Evolutionary conservation across 176 grass and related monocot species (phyloP).

Genomic region (Carex kokanica): DNA sequence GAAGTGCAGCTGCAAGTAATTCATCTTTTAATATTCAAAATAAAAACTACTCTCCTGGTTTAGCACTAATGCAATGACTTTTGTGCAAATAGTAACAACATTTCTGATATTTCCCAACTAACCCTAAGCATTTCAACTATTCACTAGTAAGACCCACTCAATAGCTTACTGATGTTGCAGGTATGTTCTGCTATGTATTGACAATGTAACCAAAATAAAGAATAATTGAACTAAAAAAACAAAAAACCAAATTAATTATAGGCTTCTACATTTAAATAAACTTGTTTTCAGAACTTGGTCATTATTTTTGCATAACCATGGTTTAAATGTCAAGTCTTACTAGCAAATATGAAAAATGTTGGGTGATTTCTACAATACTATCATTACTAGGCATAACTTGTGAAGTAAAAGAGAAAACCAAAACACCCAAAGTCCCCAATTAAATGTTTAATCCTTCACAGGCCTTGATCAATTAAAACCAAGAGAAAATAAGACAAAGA

Average conservation of each 20-base stretch:
- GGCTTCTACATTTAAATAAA: neutral
- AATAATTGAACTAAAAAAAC: neutral
- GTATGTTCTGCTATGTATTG: neutral
- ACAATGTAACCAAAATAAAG: neutral
- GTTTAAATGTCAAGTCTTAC: neutral
- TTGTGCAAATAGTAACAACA: neutral
- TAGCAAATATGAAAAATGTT: neutral
- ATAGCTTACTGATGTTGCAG: too few species aligned
- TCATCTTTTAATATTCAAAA: neutral
- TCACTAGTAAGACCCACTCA: too few species aligned
- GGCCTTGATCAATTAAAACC: neutral
- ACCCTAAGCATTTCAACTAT: neutral
- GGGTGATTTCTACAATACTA: neutral
- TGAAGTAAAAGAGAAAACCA: neutral
- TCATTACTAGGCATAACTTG: neutral
- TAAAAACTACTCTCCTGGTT: neutral
- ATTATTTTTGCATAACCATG: neutral
- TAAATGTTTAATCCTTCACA: neutral
- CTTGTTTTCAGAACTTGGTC: neutral
- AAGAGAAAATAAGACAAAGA: neutral
- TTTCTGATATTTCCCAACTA: neutral
- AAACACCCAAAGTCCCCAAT: neutral
- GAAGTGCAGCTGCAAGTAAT: slow-evolving; percentile 69
- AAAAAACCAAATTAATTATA: neutral
- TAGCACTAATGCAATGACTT: neutral